Conservation (phyloP, 1,139 yeast species). For the Taphrina pruni region DNA sequence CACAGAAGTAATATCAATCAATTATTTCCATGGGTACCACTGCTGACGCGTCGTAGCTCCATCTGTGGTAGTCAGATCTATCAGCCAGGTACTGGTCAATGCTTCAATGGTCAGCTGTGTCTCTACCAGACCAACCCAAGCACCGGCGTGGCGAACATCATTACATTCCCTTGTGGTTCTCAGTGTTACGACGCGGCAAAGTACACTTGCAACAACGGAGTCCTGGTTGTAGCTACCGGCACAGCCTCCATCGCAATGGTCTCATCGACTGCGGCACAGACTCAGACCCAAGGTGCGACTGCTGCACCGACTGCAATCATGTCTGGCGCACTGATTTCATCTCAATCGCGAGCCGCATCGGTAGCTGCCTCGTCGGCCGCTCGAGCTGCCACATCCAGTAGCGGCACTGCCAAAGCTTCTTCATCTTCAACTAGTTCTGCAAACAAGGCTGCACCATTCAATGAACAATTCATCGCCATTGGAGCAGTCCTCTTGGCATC, state of each 20-base stretch:
- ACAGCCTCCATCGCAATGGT: conserved; percentile 18
- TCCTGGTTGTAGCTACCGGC: conserved; percentile 27
- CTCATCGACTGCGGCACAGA: conserved; percentile 23
- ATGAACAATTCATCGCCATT: conserved; percentile 8
- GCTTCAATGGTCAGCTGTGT: conserved; percentile 32
- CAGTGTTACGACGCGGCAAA: conserved; percentile 38
- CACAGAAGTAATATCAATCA: conserved; percentile 7
- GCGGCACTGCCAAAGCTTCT: conserved; percentile 2
- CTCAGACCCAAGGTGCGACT: conserved; percentile 32
- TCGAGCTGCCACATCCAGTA: conserved; percentile 12
- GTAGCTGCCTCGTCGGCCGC: conserved; percentile 23
- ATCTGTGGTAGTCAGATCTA: conserved; percentile 38
- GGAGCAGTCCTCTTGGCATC: conserved; percentile 11
- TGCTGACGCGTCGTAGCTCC: conserved; percentile 8
- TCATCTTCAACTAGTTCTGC: conserved; percentile 6
- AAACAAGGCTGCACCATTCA: background rate
- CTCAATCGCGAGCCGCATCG: conserved; percentile 32
- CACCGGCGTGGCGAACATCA: conserved; percentile 29
- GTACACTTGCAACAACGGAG: conserved; percentile 27
- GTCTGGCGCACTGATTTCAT: conserved; percentile 21
- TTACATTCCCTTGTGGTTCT: conserved; percentile 33
- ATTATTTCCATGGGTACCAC: background rate
- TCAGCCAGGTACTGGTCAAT: conserved; percentile 34
- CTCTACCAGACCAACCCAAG: conserved; percentile 26
- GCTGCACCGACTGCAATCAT: conserved; percentile 29